A percentile compares a stretch with the other conserved stretches of the same genome.
Evolutionary conservation across 192 early-diverging fungal species (phyloP).

Genomic region (Lobulomyces angularis): DNA sequence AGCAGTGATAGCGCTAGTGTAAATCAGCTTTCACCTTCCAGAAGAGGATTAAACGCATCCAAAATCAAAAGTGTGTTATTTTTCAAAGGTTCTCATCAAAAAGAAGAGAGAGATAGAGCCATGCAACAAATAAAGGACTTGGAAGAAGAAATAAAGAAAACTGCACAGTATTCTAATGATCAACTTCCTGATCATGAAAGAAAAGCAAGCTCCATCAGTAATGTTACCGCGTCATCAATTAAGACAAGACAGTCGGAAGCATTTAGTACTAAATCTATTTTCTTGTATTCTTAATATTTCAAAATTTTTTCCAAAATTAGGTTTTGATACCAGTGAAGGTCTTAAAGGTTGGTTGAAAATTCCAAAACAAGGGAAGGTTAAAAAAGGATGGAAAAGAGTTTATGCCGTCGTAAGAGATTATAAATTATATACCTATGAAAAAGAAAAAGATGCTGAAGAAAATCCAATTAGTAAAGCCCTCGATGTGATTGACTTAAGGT

Average conservation of each 20-base stretch:
- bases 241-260: too few relatives aligned
- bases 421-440: constrained; percentile 24
- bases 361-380: constrained; percentile 37
- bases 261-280: not conserved
- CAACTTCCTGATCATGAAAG: not conserved
- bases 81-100: constrained; percentile 12
- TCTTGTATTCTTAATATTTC: not conserved
- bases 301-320: constrained; percentile 8
- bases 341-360: constrained; percentile 30
- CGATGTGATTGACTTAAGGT: too few relatives aligned
- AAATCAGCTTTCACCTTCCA: too few relatives aligned
- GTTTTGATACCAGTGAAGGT: constrained; percentile 15
- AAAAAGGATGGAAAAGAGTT: constrained; percentile 31
- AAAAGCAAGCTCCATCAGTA: constrained; percentile 8
- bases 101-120: constrained; percentile 5
- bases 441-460: constrained; percentile 21
- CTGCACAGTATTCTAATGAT: not conserved
- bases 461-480: too few relatives aligned
- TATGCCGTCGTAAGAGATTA: constrained; percentile 24
- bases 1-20: too few relatives aligned
- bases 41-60: too few relatives aligned
- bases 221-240: not conserved
- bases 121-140: constrained; percentile 9
- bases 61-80: too few relatives aligned
- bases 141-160: constrained; percentile 4